Base-by-base conservation (phyloP, 106 monocot species). In the Gastrodia elata region DNA sequence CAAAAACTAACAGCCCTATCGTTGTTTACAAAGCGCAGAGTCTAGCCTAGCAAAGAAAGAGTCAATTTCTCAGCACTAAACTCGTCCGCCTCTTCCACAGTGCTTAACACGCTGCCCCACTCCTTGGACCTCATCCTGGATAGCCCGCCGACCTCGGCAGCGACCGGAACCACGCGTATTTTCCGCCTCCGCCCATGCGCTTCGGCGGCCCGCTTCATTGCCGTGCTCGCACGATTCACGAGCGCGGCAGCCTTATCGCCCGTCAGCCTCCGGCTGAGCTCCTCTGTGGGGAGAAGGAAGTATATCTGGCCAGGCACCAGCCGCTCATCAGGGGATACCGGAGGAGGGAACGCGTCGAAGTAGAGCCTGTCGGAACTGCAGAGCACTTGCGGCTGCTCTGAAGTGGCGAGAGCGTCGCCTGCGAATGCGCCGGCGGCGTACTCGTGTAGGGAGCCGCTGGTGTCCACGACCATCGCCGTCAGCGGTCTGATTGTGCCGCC, bases 301-400 rank as follows among this genome's bases (percentile, higher is more conserved):
- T 78, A 78, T 14, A 78, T 78, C 43, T 72, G 72, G 8, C 65
- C 72, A 14, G 61, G 8, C 24, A 42, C 64, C 13, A 78, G 78
- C 18, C 10, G 20, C 11, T 72, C 64, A 4, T 34, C 6, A 10
- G 20, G 26, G 3, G 38, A 0, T 22, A 72, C 7, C 22, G 41
- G 40, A 8, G 72, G 72, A 2, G 64, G 22, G 38, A 20, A 65
- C 0, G 28, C 36, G 24, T 78, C 26, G 24, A 72, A 72, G 22
- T 26, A 61, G 33, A 77, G 57, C 65, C 15, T 16, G 67, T 37
- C 67, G 0, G 67, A 36, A 37, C 37, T 34, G 36, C 67, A 67
- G 67, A 67, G 67, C 15, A 7, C 36, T 16, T 36, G 37, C 2
- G 6, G 6, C n/a, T 37, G 6, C 4, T 37, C 67, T 2, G 15